These are phyloP conservation scores for Ascochyta fabae DNA, from an alignment of 2,329 filamentous ascomycete species.

Conservation along the genomic window DNA sequence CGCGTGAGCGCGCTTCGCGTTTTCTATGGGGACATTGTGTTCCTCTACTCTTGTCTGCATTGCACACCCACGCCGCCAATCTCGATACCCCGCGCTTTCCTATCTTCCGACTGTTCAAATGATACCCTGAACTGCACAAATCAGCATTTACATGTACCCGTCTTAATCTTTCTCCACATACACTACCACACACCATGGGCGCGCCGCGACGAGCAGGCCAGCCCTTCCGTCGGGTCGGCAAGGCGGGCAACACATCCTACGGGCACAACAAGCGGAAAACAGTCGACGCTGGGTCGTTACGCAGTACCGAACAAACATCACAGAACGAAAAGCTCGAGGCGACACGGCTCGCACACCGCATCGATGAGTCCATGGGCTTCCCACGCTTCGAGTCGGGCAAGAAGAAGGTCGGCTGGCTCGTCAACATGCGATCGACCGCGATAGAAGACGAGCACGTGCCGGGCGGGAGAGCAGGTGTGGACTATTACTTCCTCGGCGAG, in stretches of 20 bases:
- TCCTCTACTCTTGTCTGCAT: conserved; percentile 20
- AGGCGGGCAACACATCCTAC: conserved; percentile 49
- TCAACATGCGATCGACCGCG: conserved; percentile 90
- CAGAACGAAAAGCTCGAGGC: conserved; percentile 93
- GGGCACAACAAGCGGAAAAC: conserved; percentile 71
- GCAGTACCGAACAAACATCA: conserved; percentile 83
- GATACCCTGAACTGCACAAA: conserved; percentile 39
- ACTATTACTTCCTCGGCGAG: conserved; percentile 86
- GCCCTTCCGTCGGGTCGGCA: conserved; percentile 53
- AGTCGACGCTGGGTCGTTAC: conserved; percentile 75
- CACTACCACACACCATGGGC: conserved; percentile 46
- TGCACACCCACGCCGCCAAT: conserved; percentile 20
- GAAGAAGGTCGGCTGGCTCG: conserved; percentile 88
- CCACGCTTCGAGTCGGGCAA: conserved; percentile 86
- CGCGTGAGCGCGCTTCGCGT: conserved; percentile 28
- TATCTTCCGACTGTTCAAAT: conserved; percentile 31
- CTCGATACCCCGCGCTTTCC: conserved; percentile 26
- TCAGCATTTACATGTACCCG: conserved; percentile 25
- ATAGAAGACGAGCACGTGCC: conserved; percentile 83
- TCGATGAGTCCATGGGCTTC: conserved; percentile 96
- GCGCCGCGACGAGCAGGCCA: conserved; percentile 52
- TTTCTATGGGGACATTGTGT: conserved; percentile 23
- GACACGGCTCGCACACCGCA: conserved; percentile 79
- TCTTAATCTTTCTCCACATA: conserved; percentile 22
- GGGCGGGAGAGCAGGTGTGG: conserved; percentile 85